A percentile compares a stretch with the other conserved stretches of the same genome.
These are phyloP conservation scores for Lipomyces mesembrius DNA, from an alignment of 805 yeast species.

Conservation along the genomic window DNA sequence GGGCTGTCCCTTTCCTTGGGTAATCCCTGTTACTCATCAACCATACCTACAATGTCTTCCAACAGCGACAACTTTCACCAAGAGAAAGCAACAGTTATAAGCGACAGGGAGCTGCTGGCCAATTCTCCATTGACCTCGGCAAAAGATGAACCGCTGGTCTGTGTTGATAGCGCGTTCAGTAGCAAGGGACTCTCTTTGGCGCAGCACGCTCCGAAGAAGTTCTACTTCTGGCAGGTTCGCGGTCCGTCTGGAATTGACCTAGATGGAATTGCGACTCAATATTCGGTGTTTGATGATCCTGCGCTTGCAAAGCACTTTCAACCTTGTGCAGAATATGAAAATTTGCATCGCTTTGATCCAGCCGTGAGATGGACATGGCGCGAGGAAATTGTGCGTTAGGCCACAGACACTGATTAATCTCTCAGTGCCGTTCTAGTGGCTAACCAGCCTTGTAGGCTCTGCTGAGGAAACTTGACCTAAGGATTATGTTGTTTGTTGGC, in stretches of 20 bases:
- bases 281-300: conserved; percentile 34
- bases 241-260: conserved; percentile 20
- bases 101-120: neutral
- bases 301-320: conserved; percentile 19
- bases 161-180: neutral
- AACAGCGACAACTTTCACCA: neutral
- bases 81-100: neutral
- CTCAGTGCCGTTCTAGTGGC: neutral
- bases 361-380: conserved; percentile 57
- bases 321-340: conserved; percentile 28
- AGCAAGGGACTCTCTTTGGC: neutral
- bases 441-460: conserved; percentile 7
- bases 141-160: neutral
- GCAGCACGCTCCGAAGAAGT: neutral
- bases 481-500: conserved; percentile 17
- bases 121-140: too few relatives aligned
- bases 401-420: neutral
- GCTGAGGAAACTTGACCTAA: conserved; percentile 14
- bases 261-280: conserved; percentile 29
- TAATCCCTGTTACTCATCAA: neutral
- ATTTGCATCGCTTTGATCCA: conserved; percentile 58
- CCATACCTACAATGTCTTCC: neutral
- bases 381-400: conserved; percentile 49
- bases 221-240: conserved; percentile 14
- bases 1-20: neutral